phyloP scores from a whole-genome alignment of 2,329 filamentous ascomycete genomes.

The Juglanconis sp. region DNA sequence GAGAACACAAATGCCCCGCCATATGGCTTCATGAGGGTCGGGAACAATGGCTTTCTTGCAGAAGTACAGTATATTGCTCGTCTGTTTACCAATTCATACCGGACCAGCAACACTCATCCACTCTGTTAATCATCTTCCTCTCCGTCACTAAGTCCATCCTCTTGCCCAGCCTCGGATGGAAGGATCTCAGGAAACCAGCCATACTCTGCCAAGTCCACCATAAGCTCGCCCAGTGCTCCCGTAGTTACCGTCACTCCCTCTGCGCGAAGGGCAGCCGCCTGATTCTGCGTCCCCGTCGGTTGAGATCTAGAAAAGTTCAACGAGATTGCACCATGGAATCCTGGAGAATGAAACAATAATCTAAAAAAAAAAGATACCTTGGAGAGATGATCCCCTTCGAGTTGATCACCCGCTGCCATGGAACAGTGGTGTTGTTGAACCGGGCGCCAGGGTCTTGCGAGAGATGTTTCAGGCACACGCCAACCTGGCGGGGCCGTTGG shows the following conservation, averaged over 20 bases:
- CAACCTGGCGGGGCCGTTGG: slow-evolving; percentile 77
- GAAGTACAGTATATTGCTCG: no score
- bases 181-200: slow-evolving; percentile 55
- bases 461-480: slow-evolving; percentile 84
- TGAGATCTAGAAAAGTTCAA: slow-evolving; percentile 38
- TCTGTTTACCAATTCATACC: no score
- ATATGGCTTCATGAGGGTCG: neutral
- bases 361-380: slow-evolving; percentile 52
- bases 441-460: slow-evolving; percentile 48
- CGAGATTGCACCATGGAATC: neutral
- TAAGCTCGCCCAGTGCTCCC: slow-evolving; percentile 48
- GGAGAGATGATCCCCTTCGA: slow-evolving; percentile 82
- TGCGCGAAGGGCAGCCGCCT: slow-evolving; percentile 46
- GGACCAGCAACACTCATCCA: neutral
- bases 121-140: slow-evolving; percentile 28
- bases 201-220: slow-evolving; percentile 47
- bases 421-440: slow-evolving; percentile 76
- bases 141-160: slow-evolving; percentile 5
- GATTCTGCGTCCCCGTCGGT: slow-evolving; percentile 45
- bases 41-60: neutral
- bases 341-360: neutral
- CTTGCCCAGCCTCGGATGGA: slow-evolving; percentile 39
- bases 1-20: no score
- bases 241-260: slow-evolving; percentile 52
- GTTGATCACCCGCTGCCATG: slow-evolving; percentile 94